A percentile compares a stretch with the other conserved stretches of the same genome.
These are phyloP conservation scores for Fusarium luffae DNA, from an alignment of 2,329 filamentous ascomycete genomes.

Conservation along the genomic window DNA sequence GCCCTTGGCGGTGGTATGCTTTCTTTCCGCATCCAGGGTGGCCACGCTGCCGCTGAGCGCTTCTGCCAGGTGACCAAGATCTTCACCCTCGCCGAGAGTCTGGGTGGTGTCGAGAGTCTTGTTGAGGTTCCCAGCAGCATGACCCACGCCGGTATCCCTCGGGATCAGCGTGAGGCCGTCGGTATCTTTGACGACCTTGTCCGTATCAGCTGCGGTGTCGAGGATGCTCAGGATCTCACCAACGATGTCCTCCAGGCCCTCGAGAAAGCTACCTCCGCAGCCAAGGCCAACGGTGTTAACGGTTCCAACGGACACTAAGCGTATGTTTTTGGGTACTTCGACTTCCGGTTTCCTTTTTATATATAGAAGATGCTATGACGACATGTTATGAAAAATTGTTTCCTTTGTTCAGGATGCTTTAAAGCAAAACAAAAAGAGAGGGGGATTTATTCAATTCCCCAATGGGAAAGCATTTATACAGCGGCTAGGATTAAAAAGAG, in stretches of 20 bases:
- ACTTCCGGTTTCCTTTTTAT: conserved; percentile 3
- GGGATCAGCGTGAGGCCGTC: conserved; percentile 87
- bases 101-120: conserved; percentile 92
- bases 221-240: conserved; percentile 87
- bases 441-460: conserved; percentile 16
- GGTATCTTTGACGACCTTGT: conserved; percentile 97
- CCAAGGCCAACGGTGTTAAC: conserved; percentile 49
- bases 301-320: conserved; percentile 39
- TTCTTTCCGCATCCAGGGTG: conserved; percentile 91
- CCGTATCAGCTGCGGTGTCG: conserved; percentile 91
- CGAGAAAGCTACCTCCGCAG: conserved; percentile 71
- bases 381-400: conserved; percentile 37
- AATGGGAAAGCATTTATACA: conserved; percentile 32
- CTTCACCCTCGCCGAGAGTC: conserved; percentile 91
- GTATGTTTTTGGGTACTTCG: conserved; percentile 5
- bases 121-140: conserved; percentile 94
- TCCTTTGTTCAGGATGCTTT: conserved; percentile 17
- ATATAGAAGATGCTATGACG: conserved; percentile 31
- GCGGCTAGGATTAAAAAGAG: conserved; percentile 26
- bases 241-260: conserved; percentile 85
- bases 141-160: conserved; percentile 96
- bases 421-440: conserved; percentile 30
- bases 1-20: conserved; percentile 98
- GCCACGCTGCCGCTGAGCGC: conserved; percentile 83
- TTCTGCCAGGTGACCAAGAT: conserved; percentile 92